Conservation (phyloP, 805 yeast species). For the Wickerhamomyces silvicola region DNA sequence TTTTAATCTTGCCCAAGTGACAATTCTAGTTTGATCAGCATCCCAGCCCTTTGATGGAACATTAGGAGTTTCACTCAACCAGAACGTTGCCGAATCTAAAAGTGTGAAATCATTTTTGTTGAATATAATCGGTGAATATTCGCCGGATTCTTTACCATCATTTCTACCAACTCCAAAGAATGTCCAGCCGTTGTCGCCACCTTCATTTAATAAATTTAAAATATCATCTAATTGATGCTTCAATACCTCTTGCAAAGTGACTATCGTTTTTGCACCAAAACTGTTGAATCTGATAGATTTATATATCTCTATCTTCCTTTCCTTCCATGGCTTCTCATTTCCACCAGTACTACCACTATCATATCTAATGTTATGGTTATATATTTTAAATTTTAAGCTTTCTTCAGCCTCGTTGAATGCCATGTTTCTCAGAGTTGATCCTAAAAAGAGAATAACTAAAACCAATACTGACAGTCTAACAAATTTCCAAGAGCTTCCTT, state of each 20-base stretch:
- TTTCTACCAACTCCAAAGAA: conserved; percentile 47
- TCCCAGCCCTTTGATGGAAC: conserved; percentile 49
- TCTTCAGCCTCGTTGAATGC: too few species aligned
- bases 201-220: conserved; percentile 24
- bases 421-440: too few species aligned
- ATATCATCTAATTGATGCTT: conserved; percentile 41
- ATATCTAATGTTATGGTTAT: conserved; percentile 40
- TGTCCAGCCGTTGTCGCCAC: conserved; percentile 28
- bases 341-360: conserved; percentile 30
- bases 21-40: conserved; percentile 36
- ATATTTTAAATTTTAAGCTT: conserved; percentile 18
- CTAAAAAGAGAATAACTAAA: not conserved
- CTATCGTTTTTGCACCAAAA: conserved; percentile 30
- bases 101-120: conserved; percentile 31
- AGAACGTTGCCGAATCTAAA: conserved; percentile 36
- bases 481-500: too few species aligned
- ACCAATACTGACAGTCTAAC: too few species aligned
- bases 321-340: conserved; percentile 41
- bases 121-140: conserved; percentile 43
- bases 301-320: conserved; percentile 32
- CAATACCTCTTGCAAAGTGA: conserved; percentile 43
- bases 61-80: conserved; percentile 51
- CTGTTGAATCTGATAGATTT: conserved; percentile 35
- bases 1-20: conserved; percentile 28
- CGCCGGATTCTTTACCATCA: conserved; percentile 45